phyloP scores from a whole-genome alignment of 78 protist genomes.

The Speleostelium caveatum region DNA sequence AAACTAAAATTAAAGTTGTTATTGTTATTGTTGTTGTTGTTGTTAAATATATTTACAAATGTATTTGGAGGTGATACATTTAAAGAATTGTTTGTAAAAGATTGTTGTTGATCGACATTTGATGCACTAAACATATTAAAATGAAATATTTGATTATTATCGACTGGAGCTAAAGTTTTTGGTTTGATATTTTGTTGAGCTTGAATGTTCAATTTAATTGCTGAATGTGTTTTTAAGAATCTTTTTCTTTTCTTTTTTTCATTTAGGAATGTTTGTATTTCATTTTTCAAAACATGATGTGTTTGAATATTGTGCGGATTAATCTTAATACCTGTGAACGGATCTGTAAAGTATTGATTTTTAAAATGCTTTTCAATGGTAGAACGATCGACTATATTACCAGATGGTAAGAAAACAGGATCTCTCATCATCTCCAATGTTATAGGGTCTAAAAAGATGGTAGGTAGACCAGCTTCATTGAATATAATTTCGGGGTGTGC shows the following conservation, averaged over 20 bases:
- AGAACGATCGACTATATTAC: conserved; percentile 26
- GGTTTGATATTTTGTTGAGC: no score
- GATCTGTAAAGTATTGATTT: conserved; percentile 54
- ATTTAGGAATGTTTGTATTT: conserved; percentile 15
- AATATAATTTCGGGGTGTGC: conserved; percentile 43
- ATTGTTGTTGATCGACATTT: background rate
- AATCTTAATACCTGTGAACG: conserved; percentile 20
- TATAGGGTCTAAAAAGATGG: conserved; percentile 65
- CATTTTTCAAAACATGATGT: background rate
- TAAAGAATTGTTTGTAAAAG: background rate
- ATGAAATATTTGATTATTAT: conserved; percentile 8
- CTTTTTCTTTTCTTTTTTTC: conserved; percentile 54
- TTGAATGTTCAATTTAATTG: background rate
- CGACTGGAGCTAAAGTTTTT: background rate
- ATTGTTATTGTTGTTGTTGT: background rate
- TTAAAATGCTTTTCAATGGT: conserved; percentile 54
- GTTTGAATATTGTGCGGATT: conserved; percentile 10
- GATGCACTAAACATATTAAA: background rate
- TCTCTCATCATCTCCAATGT: conserved; percentile 58
- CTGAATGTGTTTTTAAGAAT: conserved; percentile 24
- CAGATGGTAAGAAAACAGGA: conserved; percentile 42
- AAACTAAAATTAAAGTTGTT: background rate
- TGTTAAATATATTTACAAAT: background rate
- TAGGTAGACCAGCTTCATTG: conserved; percentile 69
- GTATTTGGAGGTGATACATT: background rate